Percentiles rank a stretch among this genome's conserved stretches.
These are phyloP conservation scores for Metahyphopichia silvanorum DNA, from an alignment of 805 yeast genomes.

Conservation along the genomic window DNA sequence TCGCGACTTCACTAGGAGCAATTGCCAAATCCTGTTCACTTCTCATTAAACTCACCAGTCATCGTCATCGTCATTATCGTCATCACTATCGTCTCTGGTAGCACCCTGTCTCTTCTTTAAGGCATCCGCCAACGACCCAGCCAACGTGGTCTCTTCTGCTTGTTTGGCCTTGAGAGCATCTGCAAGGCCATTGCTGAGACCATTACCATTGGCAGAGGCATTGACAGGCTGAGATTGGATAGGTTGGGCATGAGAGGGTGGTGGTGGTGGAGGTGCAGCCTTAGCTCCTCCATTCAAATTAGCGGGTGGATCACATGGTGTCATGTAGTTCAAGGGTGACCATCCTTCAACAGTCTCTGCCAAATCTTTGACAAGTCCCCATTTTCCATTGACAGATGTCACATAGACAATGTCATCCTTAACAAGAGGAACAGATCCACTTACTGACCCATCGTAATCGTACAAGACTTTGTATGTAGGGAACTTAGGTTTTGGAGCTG, in stretches of 20 bases:
- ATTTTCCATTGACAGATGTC: conserved; percentile 76
- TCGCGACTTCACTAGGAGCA: neutral
- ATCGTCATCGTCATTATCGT: conserved; percentile 65
- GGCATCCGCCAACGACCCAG: conserved; percentile 89
- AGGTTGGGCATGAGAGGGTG: conserved; percentile 17
- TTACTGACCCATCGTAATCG: conserved; percentile 84
- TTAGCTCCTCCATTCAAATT: conserved; percentile 17
- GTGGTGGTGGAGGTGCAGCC: conserved; percentile 35
- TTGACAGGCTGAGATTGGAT: conserved; percentile 14
- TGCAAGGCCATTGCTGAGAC: conserved; percentile 57
- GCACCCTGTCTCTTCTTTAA: conserved; percentile 68
- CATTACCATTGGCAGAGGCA: conserved; percentile 18
- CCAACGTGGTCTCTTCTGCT: conserved; percentile 57
- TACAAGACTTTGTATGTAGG: conserved; percentile 85
- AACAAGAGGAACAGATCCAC: conserved; percentile 72
- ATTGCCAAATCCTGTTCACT: neutral
- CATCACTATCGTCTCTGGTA: conserved; percentile 65
- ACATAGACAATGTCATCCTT: conserved; percentile 77
- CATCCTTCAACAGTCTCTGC: conserved; percentile 87
- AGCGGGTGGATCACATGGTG: conserved; percentile 51
- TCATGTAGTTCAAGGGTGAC: conserved; percentile 94
- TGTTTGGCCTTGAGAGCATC: conserved; percentile 65
- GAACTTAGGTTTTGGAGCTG: conserved; percentile 52
- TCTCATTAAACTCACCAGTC: conserved; percentile 28
- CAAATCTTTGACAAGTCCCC: conserved; percentile 85